phyloP scores from a whole-genome alignment of 306 rosid species.

The Neltuma alba region DNA sequence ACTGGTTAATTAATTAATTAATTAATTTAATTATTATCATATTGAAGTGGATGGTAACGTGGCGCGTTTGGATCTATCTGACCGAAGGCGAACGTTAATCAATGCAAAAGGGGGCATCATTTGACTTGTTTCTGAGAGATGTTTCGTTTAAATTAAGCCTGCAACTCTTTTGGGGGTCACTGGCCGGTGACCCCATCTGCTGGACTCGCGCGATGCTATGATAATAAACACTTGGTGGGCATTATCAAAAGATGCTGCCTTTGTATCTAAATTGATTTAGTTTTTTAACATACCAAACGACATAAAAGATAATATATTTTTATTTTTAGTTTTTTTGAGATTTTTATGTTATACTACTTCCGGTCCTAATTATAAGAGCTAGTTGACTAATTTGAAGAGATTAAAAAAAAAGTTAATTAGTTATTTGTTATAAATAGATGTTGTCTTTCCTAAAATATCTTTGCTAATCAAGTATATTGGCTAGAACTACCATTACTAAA shows the following conservation, averaged over 20 bases:
- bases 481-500: too few relatives aligned
- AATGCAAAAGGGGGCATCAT: background rate
- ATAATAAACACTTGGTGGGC: background rate
- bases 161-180: background rate
- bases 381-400: too few relatives aligned
- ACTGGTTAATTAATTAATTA: background rate
- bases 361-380: too few relatives aligned
- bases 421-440: too few relatives aligned
- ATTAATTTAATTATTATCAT: background rate
- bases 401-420: too few relatives aligned
- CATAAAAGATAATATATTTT: too few relatives aligned
- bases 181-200: background rate
- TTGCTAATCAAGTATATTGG: too few relatives aligned
- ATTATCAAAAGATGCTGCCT: background rate
- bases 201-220: background rate
- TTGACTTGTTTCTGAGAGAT: background rate
- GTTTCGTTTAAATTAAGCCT: background rate
- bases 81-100: background rate
- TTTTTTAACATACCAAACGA: too few relatives aligned
- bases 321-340: too few relatives aligned
- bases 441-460: too few relatives aligned
- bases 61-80: background rate
- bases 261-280: too few relatives aligned
- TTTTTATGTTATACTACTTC: too few relatives aligned
- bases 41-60: background rate